These are phyloP conservation scores for Citrus unshiu DNA, from an alignment of 345 rosid genomes.

Conservation along the genomic window DNA sequence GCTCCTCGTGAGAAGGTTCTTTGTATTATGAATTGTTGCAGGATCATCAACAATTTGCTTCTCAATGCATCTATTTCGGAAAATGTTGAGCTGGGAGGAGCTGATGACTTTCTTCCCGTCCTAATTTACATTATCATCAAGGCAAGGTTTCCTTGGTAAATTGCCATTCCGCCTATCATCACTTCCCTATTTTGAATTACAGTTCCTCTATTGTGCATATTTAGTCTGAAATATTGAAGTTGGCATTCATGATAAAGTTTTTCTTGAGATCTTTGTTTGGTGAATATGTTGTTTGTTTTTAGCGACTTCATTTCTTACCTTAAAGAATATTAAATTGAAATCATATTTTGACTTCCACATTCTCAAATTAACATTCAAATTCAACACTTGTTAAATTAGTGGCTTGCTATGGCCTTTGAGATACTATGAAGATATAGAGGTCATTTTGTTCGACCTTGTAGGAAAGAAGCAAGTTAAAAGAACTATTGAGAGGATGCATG, in stretches of 20 bases:
- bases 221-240: neutral
- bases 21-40: conserved; percentile 57
- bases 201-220: neutral
- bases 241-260: neutral
- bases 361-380: neutral
- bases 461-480: neutral
- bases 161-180: conserved; percentile 23
- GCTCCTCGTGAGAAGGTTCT: conserved; percentile 51
- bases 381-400: neutral
- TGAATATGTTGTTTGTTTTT: no score
- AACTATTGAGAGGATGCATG: neutral
- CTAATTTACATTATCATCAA: conserved; percentile 53
- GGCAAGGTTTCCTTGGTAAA: conserved; percentile 73
- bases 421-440: neutral
- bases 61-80: conserved; percentile 54
- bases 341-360: neutral
- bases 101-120: conserved; percentile 64
- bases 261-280: neutral
- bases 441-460: no score
- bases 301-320: neutral
- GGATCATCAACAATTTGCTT: conserved; percentile 51
- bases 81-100: conserved; percentile 42
- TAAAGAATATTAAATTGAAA: neutral
- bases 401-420: neutral
- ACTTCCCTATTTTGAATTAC: conserved; percentile 5